Base-by-base conservation (phyloP, 108 stramenopile species). In the Cyclotella sp. region DNA sequence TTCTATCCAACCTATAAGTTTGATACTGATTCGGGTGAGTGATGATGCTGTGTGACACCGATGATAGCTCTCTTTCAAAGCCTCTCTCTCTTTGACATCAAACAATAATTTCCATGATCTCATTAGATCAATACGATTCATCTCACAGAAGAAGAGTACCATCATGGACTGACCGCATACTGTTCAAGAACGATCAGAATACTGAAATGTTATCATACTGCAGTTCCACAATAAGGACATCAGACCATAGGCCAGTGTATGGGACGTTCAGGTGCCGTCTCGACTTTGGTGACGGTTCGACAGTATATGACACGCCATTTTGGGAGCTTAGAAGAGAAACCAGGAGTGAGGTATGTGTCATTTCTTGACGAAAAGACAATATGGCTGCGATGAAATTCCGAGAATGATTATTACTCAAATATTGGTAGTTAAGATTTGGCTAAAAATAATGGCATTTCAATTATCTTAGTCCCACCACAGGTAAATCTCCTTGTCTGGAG, bases 1-100 rank as follows among this genome's bases (percentile, higher is more conserved):
- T 99, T 99, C 65, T 76, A 75, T 10, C 98, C 98, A 18, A 99
- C 99, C 14, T 99, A 98, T 89, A 99, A 99, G 85, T 98, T 96
- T 83, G 94, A 97, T 67, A 94, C 83, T 69, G 74, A 57, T 51
- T 73, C 77, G 29, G 77, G 77, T 75, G 55, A 68, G 47, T 14
- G 42, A 67, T 21, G 22, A 15, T 19, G 10, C 18, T 14, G 54
- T 24, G 1, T 39, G 0, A n/a, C 18, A 16, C 41, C 7, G 29
- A 3, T 45, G 19, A 51, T n/a, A 0, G 19, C 1, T 42, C 13
- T 24, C 26, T 12, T 46, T 54, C 0, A 21, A 26, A 34, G 34
- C n/a, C n/a, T n/a, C n/a, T n/a, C n/a, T n/a, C n/a, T n/a, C n/a
- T n/a, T n/a, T n/a, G n/a, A n/a, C n/a, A n/a, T n/a, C n/a, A n/a